Evolutionary conservation across 768 basidiomycete genomes (phyloP), one percentile per base, ranked within the genome.

Genomic region (Lactifluus volemus): DNA sequence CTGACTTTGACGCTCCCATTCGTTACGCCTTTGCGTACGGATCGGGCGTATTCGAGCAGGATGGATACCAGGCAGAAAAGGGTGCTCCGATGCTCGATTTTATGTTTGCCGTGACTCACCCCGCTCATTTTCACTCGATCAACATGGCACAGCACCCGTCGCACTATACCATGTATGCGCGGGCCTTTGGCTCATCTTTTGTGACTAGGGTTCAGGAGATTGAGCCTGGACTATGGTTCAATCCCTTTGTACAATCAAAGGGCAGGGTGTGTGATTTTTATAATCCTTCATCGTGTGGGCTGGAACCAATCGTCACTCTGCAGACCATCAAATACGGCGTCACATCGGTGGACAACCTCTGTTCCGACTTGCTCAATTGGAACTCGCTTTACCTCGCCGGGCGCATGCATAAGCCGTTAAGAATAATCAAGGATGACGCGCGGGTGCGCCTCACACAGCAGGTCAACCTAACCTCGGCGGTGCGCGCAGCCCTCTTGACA

Each of bases 1-100:
- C 77, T 14, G 79, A 83, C 51, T 96, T 98, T 68, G 81, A 92
- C 45, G 91, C 92, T 0, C 95, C 95, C 10, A 89, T 98, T 52
- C 86, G 95, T 21, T 98, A 96, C 77, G 97, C 95, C 0, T 94
- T 98, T 70, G 97, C 97, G 0, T 99, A 98, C 70, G 97, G 97
- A 12, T 92, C 89, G 3, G 97, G 96, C 0, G 94, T 98, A 2
- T 97, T 97, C 67, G 84, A 90, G 68, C 97, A 99, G 73, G 85
- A 86, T 57, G 91, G 95, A 17, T 90, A 95, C 67, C 67, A 66
- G 32, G 67, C 65, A 51, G 69, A 70, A 21, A 68, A 68, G 12
- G 73, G 76, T 17, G 71, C 68, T 47, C 94, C 94, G 0, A 91
- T 98, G 89, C 81, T 98, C 21, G 97, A 99, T 73, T 97, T 98